Percentiles rank a stretch among this genome's conserved stretches.
Conservation (phyloP, 78 protist genomes). For the Reticulomyxa filosa region DNA sequence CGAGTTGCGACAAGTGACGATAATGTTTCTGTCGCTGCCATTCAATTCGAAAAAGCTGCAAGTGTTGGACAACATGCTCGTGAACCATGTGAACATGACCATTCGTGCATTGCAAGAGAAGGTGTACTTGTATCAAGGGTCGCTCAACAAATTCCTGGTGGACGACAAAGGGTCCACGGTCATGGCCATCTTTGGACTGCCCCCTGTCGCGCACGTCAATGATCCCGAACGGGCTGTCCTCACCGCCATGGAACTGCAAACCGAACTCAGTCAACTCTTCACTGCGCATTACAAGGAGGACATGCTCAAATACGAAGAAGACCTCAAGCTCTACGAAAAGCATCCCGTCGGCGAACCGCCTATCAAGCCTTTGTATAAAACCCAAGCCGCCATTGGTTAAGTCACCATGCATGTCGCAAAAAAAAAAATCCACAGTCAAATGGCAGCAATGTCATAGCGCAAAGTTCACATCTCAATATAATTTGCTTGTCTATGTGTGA, state of each 20-base stretch:
- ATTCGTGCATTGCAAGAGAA: not conserved
- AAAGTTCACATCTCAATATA: too few relatives aligned
- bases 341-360: too few relatives aligned
- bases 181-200: slow-evolving; percentile 11
- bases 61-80: too few relatives aligned
- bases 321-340: too few relatives aligned
- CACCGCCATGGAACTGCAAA: slow-evolving; percentile 2
- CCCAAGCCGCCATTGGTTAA: too few relatives aligned
- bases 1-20: not conserved
- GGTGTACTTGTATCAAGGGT: slow-evolving; percentile 13
- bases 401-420: too few relatives aligned
- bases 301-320: too few relatives aligned
- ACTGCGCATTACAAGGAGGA: too few relatives aligned
- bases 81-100: too few relatives aligned
- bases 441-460: too few relatives aligned
- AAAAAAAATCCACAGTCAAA: too few relatives aligned
- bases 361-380: not conserved
- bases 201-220: slow-evolving; percentile 6
- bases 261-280: slow-evolving; percentile 6
- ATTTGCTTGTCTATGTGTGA: too few relatives aligned
- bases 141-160: slow-evolving; percentile 12
- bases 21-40: not conserved
- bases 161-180: slow-evolving; percentile 21
- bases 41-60: not conserved
- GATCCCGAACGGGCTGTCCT: slow-evolving; percentile 13